A percentile compares a stretch with the other conserved stretches of the same genome.
Conservation (phyloP, 768 basidiomycete species). For the Kwoniella shandongensis region DNA sequence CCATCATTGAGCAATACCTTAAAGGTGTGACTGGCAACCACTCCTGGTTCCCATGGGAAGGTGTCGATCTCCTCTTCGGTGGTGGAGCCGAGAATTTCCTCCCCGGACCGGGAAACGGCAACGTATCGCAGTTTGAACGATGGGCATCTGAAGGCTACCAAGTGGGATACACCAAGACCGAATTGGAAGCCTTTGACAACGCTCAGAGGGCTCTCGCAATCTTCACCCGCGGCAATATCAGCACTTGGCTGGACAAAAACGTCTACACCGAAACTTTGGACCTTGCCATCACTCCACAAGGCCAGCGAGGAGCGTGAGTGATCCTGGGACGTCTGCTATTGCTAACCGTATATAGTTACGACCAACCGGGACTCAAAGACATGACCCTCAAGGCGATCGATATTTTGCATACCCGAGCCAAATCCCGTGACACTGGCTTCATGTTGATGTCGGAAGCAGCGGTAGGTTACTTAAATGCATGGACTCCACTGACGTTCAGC, state of each 20-base stretch:
- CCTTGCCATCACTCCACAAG: constrained; percentile 29
- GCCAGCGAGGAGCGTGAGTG: constrained; percentile 27
- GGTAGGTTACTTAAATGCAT: constrained; percentile 11
- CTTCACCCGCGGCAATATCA: constrained; percentile 50
- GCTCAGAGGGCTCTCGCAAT: constrained; percentile 52
- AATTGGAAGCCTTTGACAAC: constrained; percentile 45
- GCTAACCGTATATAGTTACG: constrained; percentile 12
- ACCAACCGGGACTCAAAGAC: constrained; percentile 55
- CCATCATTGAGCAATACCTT: constrained; percentile 53
- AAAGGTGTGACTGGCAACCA: constrained; percentile 48
- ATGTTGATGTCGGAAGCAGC: constrained; percentile 55
- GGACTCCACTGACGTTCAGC: neutral
- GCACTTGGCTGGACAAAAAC: constrained; percentile 55
- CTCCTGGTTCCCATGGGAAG: constrained; percentile 53
- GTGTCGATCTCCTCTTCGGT: constrained; percentile 46
- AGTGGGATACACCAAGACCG: constrained; percentile 49
- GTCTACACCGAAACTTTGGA: constrained; percentile 43
- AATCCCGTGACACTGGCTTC: constrained; percentile 50
- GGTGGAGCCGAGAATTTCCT: constrained; percentile 54
- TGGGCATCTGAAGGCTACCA: constrained; percentile 50
- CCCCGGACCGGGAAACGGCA: constrained; percentile 36
- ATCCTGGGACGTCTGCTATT: neutral
- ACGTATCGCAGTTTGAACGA: constrained; percentile 38
- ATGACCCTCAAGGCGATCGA: constrained; percentile 56
- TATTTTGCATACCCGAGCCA: constrained; percentile 49